Evolutionary conservation across 805 yeast species (phyloP), one percentile per base, ranked within the genome.

Genomic region (Tetrapisispora fleetii): DNA sequence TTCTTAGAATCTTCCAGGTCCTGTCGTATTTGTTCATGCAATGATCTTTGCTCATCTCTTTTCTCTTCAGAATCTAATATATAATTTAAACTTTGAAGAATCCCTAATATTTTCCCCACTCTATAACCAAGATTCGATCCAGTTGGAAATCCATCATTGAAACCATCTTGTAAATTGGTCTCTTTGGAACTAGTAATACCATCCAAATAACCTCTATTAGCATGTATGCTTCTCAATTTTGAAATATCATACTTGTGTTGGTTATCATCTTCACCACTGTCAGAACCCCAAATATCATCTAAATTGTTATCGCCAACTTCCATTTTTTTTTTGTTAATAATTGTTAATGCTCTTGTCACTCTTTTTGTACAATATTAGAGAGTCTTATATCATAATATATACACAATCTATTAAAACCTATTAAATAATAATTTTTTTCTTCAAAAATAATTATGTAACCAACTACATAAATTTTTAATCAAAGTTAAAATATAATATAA

Each of bases 131-230:
- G 52, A 2, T 58, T 59, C 0, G 93, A 87, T 1, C 98, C 98
- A 2, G 68, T 58, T 0, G 86, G 87, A 55, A 80, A 90, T 0
- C 91, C 91, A 2, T 69, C 73, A 61, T 90, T 95, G 59, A 91
- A 90, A 0, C 96, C 96, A 13, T 68, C 59, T 59, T 90, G 97
- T 22, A 88, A 67, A 38, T 82, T 77, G 8, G 66, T 64, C 54
- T 85, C 95, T 56, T 86, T 82, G 4, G 87, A 78, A 16, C 63
- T 65, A 1, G 86, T 71, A 6, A 90, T 59, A 0, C 97, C 98
- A 51, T 84, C 95, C 4, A 87, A 65, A 55, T 86, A 90, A 0
- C 97, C 98, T 52, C 83, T 83, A 53, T 85, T 85, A 9, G 72
- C 72, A 60, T 90, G 96, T 10, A 72, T 74, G 30, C 90, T 67